Evolutionary conservation across 768 basidiomycete genomes (phyloP).

Genomic region (Hericium coralloides): DNA sequence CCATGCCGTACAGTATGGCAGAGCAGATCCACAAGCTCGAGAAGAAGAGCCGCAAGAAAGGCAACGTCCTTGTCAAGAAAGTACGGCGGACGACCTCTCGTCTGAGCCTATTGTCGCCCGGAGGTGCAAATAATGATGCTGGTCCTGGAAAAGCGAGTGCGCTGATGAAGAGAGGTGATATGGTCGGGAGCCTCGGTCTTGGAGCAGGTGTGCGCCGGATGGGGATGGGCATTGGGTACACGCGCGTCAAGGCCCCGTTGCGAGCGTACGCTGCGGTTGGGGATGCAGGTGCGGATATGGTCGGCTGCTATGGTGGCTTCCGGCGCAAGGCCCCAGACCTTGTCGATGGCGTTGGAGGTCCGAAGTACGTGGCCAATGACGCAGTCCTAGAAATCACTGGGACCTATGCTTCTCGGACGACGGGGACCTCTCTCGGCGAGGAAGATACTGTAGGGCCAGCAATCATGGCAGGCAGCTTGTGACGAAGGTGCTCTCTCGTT

Average conservation of each 20-base stretch:
- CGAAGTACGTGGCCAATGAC: neutral
- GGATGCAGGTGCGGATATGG: neutral
- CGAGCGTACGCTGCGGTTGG: neutral
- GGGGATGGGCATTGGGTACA: conserved; percentile 14
- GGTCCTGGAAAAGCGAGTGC: neutral
- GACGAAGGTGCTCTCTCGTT: neutral
- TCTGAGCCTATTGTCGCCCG: neutral
- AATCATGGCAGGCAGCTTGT: neutral
- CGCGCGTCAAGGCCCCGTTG: neutral
- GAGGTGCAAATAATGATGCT: too few species aligned
- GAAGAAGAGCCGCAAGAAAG: neutral
- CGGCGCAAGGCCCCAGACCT: neutral
- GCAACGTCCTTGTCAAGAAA: neutral
- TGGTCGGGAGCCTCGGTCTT: neutral
- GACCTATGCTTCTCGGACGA: neutral
- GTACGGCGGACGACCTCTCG: neutral
- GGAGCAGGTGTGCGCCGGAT: conserved; percentile 9
- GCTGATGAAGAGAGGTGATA: neutral
- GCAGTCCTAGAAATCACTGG: neutral
- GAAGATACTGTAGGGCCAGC: neutral
- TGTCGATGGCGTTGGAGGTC: neutral
- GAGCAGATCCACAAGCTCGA: neutral
- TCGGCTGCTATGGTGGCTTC: neutral
- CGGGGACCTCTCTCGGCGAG: neutral
- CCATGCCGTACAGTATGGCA: neutral